Evolutionary conservation across 2,329 filamentous ascomycete genomes (phyloP), one percentile per base, ranked within the genome.

Genomic region (Lecanosticta acicola): DNA sequence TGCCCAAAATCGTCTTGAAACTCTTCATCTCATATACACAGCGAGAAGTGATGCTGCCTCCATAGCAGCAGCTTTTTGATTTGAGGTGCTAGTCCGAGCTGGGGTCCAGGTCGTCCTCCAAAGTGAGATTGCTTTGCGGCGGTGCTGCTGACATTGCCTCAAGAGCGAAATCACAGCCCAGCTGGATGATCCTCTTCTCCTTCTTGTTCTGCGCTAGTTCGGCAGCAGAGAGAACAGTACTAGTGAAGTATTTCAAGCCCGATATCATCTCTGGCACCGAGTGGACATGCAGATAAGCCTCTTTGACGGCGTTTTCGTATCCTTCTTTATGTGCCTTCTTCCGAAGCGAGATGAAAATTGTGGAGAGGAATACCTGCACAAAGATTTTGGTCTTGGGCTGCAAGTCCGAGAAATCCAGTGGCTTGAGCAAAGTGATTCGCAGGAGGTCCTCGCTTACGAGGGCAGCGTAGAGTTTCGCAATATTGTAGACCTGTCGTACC

Each of bases 211-310:
- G 68, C 3, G 66, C 66, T 21, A 72, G 63, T 3, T 80, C 78
- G 0, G 83, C 84, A 63, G 82, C 85, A 3, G 78, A 73, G 13
- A 96, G 76, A 36, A 84, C 78, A 63, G 85, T 89, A 60, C 80
- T 79, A 42, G 97, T 61, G 61, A 95, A 93, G 66, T 84, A 94
- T 50, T 85, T 81, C 54, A 96, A 61, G 0, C 87, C 86, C 45
- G 79, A 79, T 3, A 83, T 80, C 51, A 96, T 76, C 46, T 83
- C 78, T 0, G 82, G 80, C 2, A 79, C 74, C 26, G 81, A 79
- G 47, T 78, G 77, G 1, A 80, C 77, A 9, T 78, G 77, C 14
- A 76, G 69, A 62, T 95, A 87, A 1, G 88, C 69, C 39, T 81
- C 81, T 51, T 78, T 71, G 20, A 94, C 68, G 1, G 72, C 71